Evolutionary conservation across 129 eudicot genomes (phyloP).

Genomic region (Kitagawia praeruptora): DNA sequence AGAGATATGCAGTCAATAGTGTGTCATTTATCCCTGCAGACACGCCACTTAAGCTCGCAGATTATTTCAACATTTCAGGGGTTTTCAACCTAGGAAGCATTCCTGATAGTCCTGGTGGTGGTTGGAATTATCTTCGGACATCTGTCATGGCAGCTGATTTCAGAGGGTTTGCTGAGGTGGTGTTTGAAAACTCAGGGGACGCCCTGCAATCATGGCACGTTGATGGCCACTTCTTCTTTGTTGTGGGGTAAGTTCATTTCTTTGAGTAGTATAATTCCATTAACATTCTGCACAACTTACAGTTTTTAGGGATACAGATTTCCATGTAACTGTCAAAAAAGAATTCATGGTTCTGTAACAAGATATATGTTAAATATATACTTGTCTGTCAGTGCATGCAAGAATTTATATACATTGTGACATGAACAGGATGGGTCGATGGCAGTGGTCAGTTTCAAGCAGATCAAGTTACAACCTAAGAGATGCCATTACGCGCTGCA

Average conservation of each 20-base stretch:
- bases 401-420: not conserved
- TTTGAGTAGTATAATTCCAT: not conserved
- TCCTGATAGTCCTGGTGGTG: slow-evolving; percentile 43
- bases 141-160: slow-evolving; percentile 67
- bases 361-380: not conserved
- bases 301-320: not conserved
- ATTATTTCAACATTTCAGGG: slow-evolving; percentile 60
- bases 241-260: slow-evolving; percentile 49
- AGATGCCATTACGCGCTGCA: slow-evolving; percentile 70
- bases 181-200: slow-evolving; percentile 59
- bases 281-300: not conserved
- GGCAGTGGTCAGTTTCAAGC: slow-evolving; percentile 66
- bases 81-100: slow-evolving; percentile 50
- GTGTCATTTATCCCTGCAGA: slow-evolving; percentile 60
- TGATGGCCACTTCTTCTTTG: slow-evolving; percentile 72
- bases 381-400: not conserved
- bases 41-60: slow-evolving; percentile 69
- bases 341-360: not conserved
- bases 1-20: slow-evolving; percentile 63
- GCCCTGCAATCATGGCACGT: slow-evolving; percentile 65
- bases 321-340: not conserved
- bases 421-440: slow-evolving; percentile 82
- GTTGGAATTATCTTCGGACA: slow-evolving; percentile 56
- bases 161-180: slow-evolving; percentile 50
- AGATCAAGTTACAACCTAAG: slow-evolving; percentile 69